Evolutionary conservation across 495 filamentous ascomycete genomes (phyloP), one percentile per base, ranked within the genome.

Genomic region (Xylaria palmicola): DNA sequence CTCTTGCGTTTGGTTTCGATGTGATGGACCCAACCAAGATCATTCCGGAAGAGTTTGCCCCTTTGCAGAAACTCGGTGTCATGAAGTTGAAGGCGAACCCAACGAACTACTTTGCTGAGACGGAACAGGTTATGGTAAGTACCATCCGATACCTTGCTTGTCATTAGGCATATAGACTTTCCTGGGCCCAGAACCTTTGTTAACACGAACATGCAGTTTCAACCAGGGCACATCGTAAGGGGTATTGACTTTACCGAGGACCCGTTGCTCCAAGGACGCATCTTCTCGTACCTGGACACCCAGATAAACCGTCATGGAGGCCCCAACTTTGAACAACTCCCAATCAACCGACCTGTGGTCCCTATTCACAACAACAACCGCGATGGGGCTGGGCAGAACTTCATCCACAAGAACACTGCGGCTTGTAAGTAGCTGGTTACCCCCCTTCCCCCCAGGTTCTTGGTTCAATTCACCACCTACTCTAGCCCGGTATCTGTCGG

Each of bases 71-170:
- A 19, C 70, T 92, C 24, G 88, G 89, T 48, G 82, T 85, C 62
- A 77, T 92, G 77, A 84, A 82, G 36, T 72, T 92, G 40, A 84
- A 91, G 75, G 83, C 77, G 36, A 92, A 92, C 73, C 85, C 87
- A 0, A 77, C 70, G 30, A 91, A 92, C 74, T 92, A 88, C 78
- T 92, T 92, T 69, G 88, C 89, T 9, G 89, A 91, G 70, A 89
- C 87, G 0, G 89, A 91, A 71, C 87, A 90, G 70, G 73, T 84
- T 66, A 86, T 86, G 83, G 84, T 87, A 72, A 48, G 78, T 75
- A 22, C 36, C 48, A 9, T 40, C 15, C n/a, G 12, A 20, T 29
- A 26, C 12, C 27, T 47, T 26, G 22, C 43, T 13, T 10, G 22
- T 27, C 22, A 27, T 13, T 6, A 13, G 32, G 6, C 6, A 6